Conservation (phyloP, 139 green algal species). For the Haematococcus sp. region DNA sequence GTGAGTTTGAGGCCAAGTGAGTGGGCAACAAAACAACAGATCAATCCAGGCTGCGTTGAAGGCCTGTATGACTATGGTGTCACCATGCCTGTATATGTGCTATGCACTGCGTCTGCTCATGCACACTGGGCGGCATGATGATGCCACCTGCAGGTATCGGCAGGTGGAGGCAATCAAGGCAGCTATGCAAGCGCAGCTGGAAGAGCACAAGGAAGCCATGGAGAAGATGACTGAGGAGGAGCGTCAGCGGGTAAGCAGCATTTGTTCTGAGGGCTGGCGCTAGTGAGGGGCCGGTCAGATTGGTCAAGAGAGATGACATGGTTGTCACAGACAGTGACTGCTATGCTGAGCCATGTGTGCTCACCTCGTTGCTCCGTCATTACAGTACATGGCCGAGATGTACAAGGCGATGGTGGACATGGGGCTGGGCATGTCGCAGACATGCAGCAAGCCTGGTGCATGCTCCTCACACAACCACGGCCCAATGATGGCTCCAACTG, state of each 20-base stretch:
- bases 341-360: no score
- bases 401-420: conserved; percentile 6
- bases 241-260: background rate
- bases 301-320: no score
- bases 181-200: background rate
- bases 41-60: no score
- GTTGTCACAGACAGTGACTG: no score
- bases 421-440: background rate
- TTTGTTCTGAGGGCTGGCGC: no score
- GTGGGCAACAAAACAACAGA: background rate
- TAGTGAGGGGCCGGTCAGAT: background rate
- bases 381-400: conserved; percentile 9
- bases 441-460: background rate
- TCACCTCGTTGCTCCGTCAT: background rate
- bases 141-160: background rate
- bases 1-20: conserved; percentile 11
- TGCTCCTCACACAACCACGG: no score
- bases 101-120: no score
- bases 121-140: no score
- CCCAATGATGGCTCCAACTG: background rate
- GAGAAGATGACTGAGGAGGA: background rate
- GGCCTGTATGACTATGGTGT: no score
- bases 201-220: conserved; percentile 7
- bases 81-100: no score
- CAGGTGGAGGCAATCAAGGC: background rate